These are phyloP conservation scores for Neohortaea acidophila DNA, from an alignment of 495 filamentous ascomycete genomes.

Conservation along the genomic window DNA sequence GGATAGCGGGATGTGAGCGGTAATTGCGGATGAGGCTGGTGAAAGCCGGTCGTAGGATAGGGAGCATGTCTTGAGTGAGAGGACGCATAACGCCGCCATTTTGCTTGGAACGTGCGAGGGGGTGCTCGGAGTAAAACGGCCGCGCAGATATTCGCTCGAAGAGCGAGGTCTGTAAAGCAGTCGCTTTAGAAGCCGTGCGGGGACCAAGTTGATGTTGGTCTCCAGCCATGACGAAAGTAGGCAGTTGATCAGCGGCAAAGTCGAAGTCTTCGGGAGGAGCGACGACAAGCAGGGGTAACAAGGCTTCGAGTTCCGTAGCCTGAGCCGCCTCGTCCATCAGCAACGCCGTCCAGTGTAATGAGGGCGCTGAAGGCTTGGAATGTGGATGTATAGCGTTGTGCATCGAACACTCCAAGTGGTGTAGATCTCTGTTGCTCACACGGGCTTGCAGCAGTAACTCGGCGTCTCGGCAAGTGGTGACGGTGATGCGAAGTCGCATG, in stretches of 20 bases:
- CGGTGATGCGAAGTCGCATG: slow-evolving; percentile 36
- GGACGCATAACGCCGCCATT: slow-evolving; percentile 13
- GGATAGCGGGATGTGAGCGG: slow-evolving; percentile 41
- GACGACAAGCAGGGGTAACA: slow-evolving; percentile 36
- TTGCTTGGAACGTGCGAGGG: slow-evolving; percentile 26
- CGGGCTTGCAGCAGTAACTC: slow-evolving; percentile 35
- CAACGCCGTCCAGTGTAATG: slow-evolving; percentile 38
- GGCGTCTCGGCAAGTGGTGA: slow-evolving; percentile 38
- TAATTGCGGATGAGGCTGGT: slow-evolving; percentile 44
- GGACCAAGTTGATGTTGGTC: slow-evolving; percentile 41
- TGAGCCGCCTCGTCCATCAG: slow-evolving; percentile 45
- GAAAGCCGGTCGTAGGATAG: slow-evolving; percentile 35
- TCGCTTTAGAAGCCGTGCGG: slow-evolving; percentile 28
- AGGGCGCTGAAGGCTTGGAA: slow-evolving; percentile 6
- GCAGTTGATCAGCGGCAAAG: slow-evolving; percentile 19
- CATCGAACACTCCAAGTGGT: slow-evolving; percentile 20
- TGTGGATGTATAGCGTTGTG: slow-evolving; percentile 21
- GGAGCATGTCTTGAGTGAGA: slow-evolving; percentile 19
- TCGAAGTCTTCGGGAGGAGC: slow-evolving; percentile 28
- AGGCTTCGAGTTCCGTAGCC: slow-evolving; percentile 38
- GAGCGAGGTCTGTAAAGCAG: slow-evolving; percentile 32
- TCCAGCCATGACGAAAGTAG: slow-evolving; percentile 40
- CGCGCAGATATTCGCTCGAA: slow-evolving; percentile 37
- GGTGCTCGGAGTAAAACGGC: slow-evolving; percentile 35
- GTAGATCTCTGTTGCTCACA: slow-evolving; percentile 34